A percentile compares a stretch with the other conserved stretches of the same genome.
Evolutionary conservation across 176 grass and related monocot genomes (phyloP).

Genomic region (Juncus inflexus): DNA sequence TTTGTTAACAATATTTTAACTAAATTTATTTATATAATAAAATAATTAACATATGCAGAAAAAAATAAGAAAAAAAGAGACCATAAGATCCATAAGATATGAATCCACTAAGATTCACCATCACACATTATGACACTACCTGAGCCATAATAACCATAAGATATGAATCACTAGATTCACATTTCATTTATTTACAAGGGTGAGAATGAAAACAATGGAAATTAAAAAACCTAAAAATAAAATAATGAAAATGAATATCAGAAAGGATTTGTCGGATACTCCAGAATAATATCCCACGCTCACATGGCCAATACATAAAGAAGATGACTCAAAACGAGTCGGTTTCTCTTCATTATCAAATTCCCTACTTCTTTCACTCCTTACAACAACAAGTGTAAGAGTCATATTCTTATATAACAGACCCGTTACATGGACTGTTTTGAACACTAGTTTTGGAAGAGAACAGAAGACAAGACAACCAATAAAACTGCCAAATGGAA

Average conservation of each 20-base stretch:
- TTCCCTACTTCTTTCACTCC: not conserved
- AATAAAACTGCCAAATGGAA: slow-evolving; percentile 1
- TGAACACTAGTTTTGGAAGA: not conserved
- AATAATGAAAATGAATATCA: not conserved
- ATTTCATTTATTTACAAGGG: not conserved
- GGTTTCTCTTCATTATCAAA: too few relatives aligned
- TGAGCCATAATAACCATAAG: not conserved
- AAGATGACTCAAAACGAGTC: too few relatives aligned
- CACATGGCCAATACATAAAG: slow-evolving; percentile 16
- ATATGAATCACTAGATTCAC: not conserved
- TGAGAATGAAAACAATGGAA: slow-evolving; percentile 18
- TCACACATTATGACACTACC: too few relatives aligned
- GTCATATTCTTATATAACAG: not conserved
- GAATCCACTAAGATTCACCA: too few relatives aligned
- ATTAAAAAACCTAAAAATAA: not conserved
- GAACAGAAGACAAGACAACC: not conserved
- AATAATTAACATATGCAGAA: too few relatives aligned
- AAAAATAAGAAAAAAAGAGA: too few relatives aligned
- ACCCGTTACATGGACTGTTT: not conserved
- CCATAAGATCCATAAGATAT: too few relatives aligned
- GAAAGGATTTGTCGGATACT: slow-evolving; percentile 19
- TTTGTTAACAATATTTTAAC: too few relatives aligned
- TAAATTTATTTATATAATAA: too few relatives aligned
- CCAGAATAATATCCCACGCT: slow-evolving; percentile 7
- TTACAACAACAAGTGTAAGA: too few relatives aligned